Evolutionary conservation across 371 early-diverging fungal species (phyloP), one percentile per base, ranked within the genome.

Genomic region (Circinella umbellata): DNA sequence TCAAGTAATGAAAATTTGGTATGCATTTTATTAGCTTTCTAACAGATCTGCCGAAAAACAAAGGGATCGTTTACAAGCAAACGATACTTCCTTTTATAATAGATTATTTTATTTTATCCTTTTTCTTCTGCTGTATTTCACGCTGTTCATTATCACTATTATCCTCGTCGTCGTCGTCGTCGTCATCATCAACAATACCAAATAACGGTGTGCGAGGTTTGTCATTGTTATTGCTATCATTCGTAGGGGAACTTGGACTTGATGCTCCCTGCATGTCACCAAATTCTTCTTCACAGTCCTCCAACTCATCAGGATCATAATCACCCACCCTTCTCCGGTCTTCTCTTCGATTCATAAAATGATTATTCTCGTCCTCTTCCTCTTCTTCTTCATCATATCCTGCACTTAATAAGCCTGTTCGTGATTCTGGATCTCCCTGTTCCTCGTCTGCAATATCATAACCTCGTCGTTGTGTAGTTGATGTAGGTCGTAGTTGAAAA

Each of bases 401-500:
- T 35, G 69, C 59, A 54, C 69, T 67, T 36, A 82, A 62, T 36
- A 82, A 51, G 0, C 80, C 83, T 36, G 65, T 49, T 57, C 75
- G 75, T 48, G 80, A 78, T 8, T 82, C 77, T 46, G 67, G 61
- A 54, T 76, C 76, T 18, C 61, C 68, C 39, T 48, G 60, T 71
- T 68, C 80, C 66, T 66, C 72, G 60, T 69, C 73, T 37, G 11
- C 57, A 46, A 42, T 73, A 68, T 69, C 76, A 36, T 68, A 69
- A 53, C 70, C 70, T 46, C 69, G 42, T 67, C 61, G n/a, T 48
- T 36, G 63, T 14, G 67, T 60, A 34, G 36, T n/a, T 49, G 18
- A n/a, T 17, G 72, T 72, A 15, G 76, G 72, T 15, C 71, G 71
- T 20, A 82, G 42, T 15, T 80, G 80, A 36, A 82, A 80, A 46